Conservation (phyloP, 2,329 filamentous ascomycete species). For the Fusarium denticulatum region DNA sequence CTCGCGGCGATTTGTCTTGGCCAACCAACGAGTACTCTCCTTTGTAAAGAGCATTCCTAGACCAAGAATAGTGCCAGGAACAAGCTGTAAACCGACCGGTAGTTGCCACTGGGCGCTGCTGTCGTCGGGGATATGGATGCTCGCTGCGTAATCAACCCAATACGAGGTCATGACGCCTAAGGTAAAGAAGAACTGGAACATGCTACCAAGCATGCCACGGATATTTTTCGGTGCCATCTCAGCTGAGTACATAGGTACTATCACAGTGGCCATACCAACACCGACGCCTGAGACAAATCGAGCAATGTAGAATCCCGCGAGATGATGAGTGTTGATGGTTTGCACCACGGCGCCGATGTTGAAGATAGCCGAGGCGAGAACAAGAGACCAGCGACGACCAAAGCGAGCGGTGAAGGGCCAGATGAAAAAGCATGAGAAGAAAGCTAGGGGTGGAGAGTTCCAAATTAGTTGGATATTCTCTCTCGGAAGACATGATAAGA, state of each 20-base stretch:
- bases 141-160: background rate
- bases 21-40: background rate
- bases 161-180: background rate
- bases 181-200: background rate
- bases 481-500: background rate
- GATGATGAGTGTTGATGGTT: background rate
- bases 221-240: background rate
- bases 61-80: background rate
- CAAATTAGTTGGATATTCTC: background rate
- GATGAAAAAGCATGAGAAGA: background rate
- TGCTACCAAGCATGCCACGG: background rate
- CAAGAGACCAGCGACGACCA: background rate
- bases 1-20: background rate
- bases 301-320: background rate
- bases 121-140: background rate
- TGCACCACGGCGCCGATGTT: background rate
- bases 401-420: background rate
- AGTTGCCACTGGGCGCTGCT: background rate
- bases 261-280: background rate
- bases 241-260: background rate
- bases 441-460: background rate
- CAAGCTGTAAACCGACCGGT: background rate
- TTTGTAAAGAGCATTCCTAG: background rate
- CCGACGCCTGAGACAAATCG: background rate
- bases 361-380: background rate